Conservation (phyloP, 1,284 basidiomycete genomes). For the Cystobasidiaceae sp. region DNA sequence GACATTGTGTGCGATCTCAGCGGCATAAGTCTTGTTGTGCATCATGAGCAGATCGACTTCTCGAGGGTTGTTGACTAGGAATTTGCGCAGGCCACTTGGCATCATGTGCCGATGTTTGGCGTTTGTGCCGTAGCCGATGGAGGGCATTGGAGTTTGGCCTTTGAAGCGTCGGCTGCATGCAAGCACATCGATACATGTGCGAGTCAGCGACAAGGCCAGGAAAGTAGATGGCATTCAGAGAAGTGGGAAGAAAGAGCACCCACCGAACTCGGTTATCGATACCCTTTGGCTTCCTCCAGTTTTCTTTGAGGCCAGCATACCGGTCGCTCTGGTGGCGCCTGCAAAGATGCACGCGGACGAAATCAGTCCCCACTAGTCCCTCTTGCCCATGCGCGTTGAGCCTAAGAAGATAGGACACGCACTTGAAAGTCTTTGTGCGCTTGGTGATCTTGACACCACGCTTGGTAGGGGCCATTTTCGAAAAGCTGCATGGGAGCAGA, state of each 20-base stretch:
- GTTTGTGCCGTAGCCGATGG: constrained; percentile 53
- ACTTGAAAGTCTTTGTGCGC: constrained; percentile 93
- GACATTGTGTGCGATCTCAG: constrained; percentile 95
- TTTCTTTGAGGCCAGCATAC: constrained; percentile 88
- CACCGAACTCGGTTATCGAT: constrained; percentile 42
- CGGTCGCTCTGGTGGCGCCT: constrained; percentile 97
- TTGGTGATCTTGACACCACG: constrained; percentile 63
- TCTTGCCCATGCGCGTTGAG: too few species aligned
- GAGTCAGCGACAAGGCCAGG: constrained; percentile 73
- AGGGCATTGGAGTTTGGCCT: constrained; percentile 28
- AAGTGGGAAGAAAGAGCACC: constrained; percentile 60
- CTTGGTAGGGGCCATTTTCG: constrained; percentile 11
- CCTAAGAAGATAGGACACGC: too few species aligned
- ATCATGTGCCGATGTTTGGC: constrained; percentile 81
- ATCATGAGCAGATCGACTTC: constrained; percentile 91
- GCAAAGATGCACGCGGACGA: too few species aligned
- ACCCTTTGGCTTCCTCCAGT: constrained; percentile 68
- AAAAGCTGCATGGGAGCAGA: neutral
- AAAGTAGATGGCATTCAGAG: constrained; percentile 58
- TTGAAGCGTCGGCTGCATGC: constrained; percentile 28
- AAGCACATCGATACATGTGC: constrained; percentile 85
- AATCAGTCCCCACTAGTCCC: too few species aligned
- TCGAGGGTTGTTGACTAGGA: constrained; percentile 77
- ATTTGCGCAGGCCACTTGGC: constrained; percentile 85
- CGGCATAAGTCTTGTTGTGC: constrained; percentile 97